phyloP scores from a whole-genome alignment of 495 filamentous ascomycete species.

The Darksidea phi region DNA sequence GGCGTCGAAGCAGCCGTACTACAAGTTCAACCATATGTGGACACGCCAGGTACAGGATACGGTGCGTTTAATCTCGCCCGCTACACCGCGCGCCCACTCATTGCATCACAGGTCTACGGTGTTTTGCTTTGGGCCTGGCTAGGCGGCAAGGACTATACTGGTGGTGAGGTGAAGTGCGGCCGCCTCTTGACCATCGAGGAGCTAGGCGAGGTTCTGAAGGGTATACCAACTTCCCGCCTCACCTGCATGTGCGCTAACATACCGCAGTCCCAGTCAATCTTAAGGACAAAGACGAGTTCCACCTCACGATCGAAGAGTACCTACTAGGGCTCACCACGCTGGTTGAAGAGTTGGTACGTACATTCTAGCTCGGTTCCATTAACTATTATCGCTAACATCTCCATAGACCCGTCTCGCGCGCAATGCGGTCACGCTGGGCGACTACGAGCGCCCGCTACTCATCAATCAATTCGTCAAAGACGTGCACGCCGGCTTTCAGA shows the following conservation, averaged over 20 bases:
- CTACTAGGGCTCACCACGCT: conserved; percentile 79
- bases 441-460: conserved; percentile 75
- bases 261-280: conserved; percentile 85
- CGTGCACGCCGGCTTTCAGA: conserved; percentile 90
- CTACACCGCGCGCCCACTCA: conserved; percentile 2
- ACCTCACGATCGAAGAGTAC: conserved; percentile 95
- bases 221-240: conserved; percentile 48
- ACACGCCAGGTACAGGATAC: conserved; percentile 79
- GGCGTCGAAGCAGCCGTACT: conserved; percentile 85
- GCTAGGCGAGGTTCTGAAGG: conserved; percentile 70
- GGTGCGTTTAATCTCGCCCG: conserved; percentile 43
- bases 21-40: conserved; percentile 92
- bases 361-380: not conserved
- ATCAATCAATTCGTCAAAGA: conserved; percentile 95
- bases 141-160: conserved; percentile 56
- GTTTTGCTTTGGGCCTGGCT: conserved; percentile 77
- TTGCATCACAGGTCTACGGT: conserved; percentile 48
- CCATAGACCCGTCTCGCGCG: conserved; percentile 76
- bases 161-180: conserved; percentile 49
- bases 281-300: conserved; percentile 86
- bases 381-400: not conserved
- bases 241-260: conserved; percentile 13
- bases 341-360: conserved; percentile 76
- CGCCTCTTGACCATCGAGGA: conserved; percentile 84
- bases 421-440: conserved; percentile 91